Percentiles rank a stretch among this genome's conserved stretches.
These are phyloP conservation scores for Trichocladium antarcticum DNA, from an alignment of 495 filamentous ascomycete genomes.

Conservation along the genomic window DNA sequence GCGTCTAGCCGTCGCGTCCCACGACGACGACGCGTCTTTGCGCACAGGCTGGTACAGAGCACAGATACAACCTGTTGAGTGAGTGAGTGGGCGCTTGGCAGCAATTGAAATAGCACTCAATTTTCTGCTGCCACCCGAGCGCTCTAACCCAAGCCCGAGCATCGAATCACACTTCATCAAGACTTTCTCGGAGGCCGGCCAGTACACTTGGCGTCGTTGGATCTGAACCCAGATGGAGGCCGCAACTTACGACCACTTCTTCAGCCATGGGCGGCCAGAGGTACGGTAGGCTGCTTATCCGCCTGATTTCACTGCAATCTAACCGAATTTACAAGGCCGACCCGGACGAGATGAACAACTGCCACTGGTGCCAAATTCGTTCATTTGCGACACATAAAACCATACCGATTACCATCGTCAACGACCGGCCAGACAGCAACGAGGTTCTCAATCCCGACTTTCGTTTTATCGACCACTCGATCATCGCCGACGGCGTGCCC, in stretches of 20 bases:
- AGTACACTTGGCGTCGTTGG: no score
- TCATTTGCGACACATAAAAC: slow-evolving; percentile 30
- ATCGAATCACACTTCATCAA: no score
- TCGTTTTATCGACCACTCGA: slow-evolving; percentile 40
- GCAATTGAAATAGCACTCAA: no score
- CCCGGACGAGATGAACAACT: slow-evolving; percentile 25
- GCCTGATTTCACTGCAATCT: not conserved
- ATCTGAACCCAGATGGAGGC: slow-evolving; percentile 26
- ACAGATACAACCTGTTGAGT: no score
- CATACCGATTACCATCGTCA: slow-evolving; percentile 39
- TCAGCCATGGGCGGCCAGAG: slow-evolving; percentile 27
- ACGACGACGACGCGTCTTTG: no score
- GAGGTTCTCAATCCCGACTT: slow-evolving; percentile 39
- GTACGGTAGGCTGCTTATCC: slow-evolving; percentile 13
- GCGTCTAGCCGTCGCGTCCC: no score
- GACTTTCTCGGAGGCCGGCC: no score
- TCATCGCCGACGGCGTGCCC: slow-evolving; percentile 36
- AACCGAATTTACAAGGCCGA: slow-evolving; percentile 8
- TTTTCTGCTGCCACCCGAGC: no score
- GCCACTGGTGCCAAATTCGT: slow-evolving; percentile 44
- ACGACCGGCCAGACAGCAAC: slow-evolving; percentile 29
- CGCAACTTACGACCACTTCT: slow-evolving; percentile 31
- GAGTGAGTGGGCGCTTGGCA: no score
- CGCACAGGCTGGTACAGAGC: no score
- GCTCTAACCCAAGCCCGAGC: no score